A percentile compares a stretch with the other conserved stretches of the same genome.
Conservation (phyloP, 192 early-diverging fungal genomes). For the Powellomyces hirtus region DNA sequence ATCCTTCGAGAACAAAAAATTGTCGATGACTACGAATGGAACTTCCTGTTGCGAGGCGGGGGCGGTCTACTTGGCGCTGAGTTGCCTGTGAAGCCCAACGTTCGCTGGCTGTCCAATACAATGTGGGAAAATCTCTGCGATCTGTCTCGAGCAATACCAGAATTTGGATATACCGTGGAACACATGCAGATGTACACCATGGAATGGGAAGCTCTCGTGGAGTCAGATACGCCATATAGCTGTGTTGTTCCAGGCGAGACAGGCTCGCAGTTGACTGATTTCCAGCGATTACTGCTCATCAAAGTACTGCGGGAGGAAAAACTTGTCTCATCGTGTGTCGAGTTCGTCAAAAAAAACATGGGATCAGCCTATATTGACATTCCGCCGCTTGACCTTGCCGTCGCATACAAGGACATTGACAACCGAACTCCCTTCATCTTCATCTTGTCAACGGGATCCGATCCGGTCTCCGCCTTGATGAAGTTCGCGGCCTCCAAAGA, state of each 20-base stretch:
- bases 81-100: slow-evolving; percentile 41
- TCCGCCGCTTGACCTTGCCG: slow-evolving; percentile 53
- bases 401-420: slow-evolving; percentile 58
- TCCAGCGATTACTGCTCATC: slow-evolving; percentile 53
- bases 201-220: slow-evolving; percentile 51
- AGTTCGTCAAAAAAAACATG: slow-evolving; percentile 55
- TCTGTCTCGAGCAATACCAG: slow-evolving; percentile 36
- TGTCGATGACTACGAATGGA: slow-evolving; percentile 53
- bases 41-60: slow-evolving; percentile 58
- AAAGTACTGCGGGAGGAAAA: slow-evolving; percentile 63
- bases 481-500: slow-evolving; percentile 57
- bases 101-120: slow-evolving; percentile 40
- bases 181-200: slow-evolving; percentile 44
- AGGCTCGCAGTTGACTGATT: slow-evolving; percentile 34
- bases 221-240: slow-evolving; percentile 41
- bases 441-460: slow-evolving; percentile 62
- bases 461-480: slow-evolving; percentile 53
- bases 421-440: slow-evolving; percentile 55
- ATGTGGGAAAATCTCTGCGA: slow-evolving; percentile 61
- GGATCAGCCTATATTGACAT: slow-evolving; percentile 58
- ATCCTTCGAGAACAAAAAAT: slow-evolving; percentile 46
- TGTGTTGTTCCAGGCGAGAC: slow-evolving; percentile 41
- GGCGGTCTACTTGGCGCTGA: slow-evolving; percentile 28
- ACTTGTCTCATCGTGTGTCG: slow-evolving; percentile 44
- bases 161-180: slow-evolving; percentile 43